Conservation (phyloP, 768 basidiomycete genomes). For the Tulasnella sp. region DNA sequence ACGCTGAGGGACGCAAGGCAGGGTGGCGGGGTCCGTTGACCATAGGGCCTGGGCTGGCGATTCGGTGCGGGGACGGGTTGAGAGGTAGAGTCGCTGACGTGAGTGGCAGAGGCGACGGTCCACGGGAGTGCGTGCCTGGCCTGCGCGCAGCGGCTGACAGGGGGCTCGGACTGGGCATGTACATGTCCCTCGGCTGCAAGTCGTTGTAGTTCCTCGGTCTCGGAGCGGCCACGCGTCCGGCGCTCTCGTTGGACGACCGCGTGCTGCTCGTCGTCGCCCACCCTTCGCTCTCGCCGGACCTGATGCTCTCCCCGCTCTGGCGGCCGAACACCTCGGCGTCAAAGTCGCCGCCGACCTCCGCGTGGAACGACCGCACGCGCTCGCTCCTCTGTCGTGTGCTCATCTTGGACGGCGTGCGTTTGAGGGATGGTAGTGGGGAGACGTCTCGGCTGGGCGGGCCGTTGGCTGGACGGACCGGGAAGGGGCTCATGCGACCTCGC, state of each 20-base stretch:
- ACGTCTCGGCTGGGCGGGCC: background rate
- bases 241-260: background rate
- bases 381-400: background rate
- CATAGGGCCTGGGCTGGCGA: background rate
- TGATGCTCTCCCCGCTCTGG: background rate
- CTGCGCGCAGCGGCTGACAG: background rate
- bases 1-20: background rate
- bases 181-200: background rate
- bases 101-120: background rate
- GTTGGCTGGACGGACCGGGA: background rate
- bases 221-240: background rate
- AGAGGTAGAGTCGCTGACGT: background rate
- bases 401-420: background rate
- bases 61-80: slow-evolving; percentile 1
- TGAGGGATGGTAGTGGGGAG: background rate
- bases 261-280: slow-evolving; percentile 13
- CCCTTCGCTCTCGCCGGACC: background rate
- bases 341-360: background rate
- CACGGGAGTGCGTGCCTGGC: background rate
- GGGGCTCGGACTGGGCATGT: background rate
- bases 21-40: background rate
- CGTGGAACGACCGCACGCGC: slow-evolving; percentile 9
- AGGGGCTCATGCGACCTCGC: background rate
- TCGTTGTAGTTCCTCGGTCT: background rate
- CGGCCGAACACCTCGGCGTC: background rate